phyloP scores from a whole-genome alignment of 306 rosid genomes.

The Gillenia trifoliata region DNA sequence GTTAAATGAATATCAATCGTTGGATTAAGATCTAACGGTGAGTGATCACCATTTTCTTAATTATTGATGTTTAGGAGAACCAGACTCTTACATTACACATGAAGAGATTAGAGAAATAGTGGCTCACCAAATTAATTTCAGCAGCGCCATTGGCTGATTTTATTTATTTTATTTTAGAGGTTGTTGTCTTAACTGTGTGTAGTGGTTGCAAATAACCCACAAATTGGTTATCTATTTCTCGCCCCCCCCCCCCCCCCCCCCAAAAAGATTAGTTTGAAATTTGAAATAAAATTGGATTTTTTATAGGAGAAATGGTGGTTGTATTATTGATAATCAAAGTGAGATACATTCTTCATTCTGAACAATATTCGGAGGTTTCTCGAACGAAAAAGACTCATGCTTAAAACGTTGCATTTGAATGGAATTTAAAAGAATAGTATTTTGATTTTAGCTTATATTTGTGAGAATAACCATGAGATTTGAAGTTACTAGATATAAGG shows the following conservation, averaged over 20 bases:
- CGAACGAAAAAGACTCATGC: background rate
- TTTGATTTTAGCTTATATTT: background rate
- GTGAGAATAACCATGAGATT: background rate
- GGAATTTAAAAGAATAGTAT: background rate
- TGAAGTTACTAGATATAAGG: background rate
- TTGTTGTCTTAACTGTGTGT: constrained; percentile 6
- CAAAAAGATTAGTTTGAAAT: background rate
- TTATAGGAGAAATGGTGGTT: background rate
- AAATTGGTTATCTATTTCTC: background rate
- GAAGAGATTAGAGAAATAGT: constrained; percentile 17
- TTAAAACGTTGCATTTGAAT: too few species aligned
- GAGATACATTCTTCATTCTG: background rate
- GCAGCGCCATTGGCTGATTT: constrained; percentile 6
- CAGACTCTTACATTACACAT: too few species aligned
- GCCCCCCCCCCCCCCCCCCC: background rate
- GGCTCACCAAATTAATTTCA: constrained; percentile 47
- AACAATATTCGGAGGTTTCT: background rate
- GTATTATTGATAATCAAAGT: background rate
- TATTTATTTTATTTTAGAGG: background rate
- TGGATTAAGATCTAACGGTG: too few species aligned
- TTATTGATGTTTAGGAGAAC: too few species aligned
- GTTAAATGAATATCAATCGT: too few species aligned
- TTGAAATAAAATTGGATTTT: background rate
- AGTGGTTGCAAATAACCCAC: constrained; percentile 22
- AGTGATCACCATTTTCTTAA: too few species aligned